phyloP scores from a whole-genome alignment of 202 grass and related monocot genomes.

The Hordeum pubiflorum region DNA sequence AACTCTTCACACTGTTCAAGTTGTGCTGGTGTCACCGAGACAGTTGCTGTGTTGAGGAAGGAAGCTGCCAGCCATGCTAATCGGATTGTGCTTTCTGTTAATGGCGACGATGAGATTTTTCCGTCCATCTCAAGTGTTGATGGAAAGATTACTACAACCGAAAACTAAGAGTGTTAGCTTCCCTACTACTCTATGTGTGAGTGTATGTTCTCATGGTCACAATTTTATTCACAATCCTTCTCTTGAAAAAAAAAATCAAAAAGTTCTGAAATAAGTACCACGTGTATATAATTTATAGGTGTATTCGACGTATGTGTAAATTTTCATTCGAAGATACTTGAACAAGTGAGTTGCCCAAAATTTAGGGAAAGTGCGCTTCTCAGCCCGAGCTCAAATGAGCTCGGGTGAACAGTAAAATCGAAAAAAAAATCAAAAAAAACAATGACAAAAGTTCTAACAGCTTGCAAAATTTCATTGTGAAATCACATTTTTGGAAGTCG shows the following conservation, averaged over 20 bases:
- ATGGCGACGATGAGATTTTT: neutral
- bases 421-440: too few species aligned
- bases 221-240: neutral
- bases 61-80: neutral
- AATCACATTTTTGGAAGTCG: too few species aligned
- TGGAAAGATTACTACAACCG: neutral
- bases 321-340: too few species aligned
- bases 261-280: neutral
- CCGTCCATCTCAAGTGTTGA: neutral
- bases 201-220: neutral
- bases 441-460: too few species aligned
- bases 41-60: neutral
- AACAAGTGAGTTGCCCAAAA: too few species aligned
- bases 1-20: neutral
- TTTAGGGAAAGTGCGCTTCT: too few species aligned
- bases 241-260: neutral
- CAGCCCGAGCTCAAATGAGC: too few species aligned
- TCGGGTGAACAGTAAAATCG: too few species aligned
- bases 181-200: neutral
- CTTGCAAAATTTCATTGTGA: too few species aligned
- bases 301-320: too few species aligned
- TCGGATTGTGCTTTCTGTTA: neutral
- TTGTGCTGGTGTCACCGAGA: neutral
- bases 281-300: neutral
- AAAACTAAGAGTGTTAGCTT: neutral